Percentiles rank a stretch among this genome's conserved stretches.
Conservation (phyloP, 108 stramenopile genomes). For the Cafeteria roenbergensis region DNA sequence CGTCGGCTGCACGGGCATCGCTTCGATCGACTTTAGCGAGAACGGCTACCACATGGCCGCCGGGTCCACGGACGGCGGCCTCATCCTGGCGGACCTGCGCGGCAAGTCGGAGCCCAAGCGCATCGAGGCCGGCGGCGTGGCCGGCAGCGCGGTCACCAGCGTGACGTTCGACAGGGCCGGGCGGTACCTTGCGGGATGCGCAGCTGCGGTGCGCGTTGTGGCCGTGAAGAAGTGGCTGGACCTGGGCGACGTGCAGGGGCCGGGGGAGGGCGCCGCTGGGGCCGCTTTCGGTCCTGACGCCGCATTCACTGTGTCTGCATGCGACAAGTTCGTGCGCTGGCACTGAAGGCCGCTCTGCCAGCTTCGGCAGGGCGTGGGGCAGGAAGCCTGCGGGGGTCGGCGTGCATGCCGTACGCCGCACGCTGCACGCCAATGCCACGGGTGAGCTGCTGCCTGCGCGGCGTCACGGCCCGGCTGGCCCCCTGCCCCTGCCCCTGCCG, state of each 20-base stretch:
- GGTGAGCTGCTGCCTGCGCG: too few relatives aligned
- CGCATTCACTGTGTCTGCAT: too few relatives aligned
- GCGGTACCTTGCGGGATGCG: background rate
- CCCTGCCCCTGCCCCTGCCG: too few relatives aligned
- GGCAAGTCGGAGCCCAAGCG: constrained; percentile 23
- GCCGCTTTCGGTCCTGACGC: too few relatives aligned
- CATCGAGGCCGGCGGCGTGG: background rate
- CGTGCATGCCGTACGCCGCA: too few relatives aligned
- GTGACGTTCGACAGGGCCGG: background rate
- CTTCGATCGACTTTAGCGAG: constrained; percentile 57
- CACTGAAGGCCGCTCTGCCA: too few relatives aligned
- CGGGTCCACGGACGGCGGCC: constrained; percentile 30
- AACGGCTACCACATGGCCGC: constrained; percentile 70
- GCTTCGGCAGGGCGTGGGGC: too few relatives aligned
- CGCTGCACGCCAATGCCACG: too few relatives aligned
- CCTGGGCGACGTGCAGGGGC: background rate
- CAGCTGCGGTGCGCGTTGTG: background rate
- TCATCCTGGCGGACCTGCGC: constrained; percentile 65
- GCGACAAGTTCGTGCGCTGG: too few relatives aligned
- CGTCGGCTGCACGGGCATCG: constrained; percentile 15
- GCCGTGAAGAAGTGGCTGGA: background rate
- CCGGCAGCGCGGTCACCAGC: background rate
- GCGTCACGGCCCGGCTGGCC: too few relatives aligned
- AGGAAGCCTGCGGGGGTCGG: too few relatives aligned
- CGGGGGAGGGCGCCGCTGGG: background rate